Evolutionary conservation across 2,329 filamentous ascomycete species (phyloP).

Genomic region (Ceratocystis diversiconidia): DNA sequence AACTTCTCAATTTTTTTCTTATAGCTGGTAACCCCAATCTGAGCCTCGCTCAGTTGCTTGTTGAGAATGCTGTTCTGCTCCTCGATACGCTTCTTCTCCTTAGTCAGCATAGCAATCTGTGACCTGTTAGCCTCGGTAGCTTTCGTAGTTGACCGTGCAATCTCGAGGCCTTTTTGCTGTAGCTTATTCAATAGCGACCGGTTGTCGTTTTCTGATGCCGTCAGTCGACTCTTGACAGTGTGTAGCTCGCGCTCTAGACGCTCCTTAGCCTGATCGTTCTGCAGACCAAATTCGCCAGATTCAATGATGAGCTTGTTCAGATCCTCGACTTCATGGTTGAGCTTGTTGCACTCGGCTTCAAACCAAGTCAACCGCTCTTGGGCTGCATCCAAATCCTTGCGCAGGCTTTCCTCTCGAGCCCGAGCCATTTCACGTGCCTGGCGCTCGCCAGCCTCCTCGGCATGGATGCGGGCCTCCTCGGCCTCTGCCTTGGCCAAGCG

Average conservation of each 20-base stretch:
- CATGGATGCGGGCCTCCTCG: conserved; percentile 72
- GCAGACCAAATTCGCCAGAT: conserved; percentile 75
- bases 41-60: conserved; percentile 73
- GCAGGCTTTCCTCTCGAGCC: conserved; percentile 64
- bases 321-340: conserved; percentile 68
- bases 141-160: conserved; percentile 75
- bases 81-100: conserved; percentile 69
- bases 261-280: conserved; percentile 88
- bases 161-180: conserved; percentile 92
- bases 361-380: conserved; percentile 63
- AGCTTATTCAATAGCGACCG: conserved; percentile 89
- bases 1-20: conserved; percentile 95
- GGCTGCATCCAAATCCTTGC: conserved; percentile 67
- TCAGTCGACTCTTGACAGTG: conserved; percentile 76
- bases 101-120: conserved; percentile 60
- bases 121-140: conserved; percentile 71
- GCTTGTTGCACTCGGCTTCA: conserved; percentile 61
- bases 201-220: conserved; percentile 93
- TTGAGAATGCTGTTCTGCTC: conserved; percentile 69
- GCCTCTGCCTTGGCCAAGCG: conserved; percentile 71
- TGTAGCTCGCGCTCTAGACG: conserved; percentile 80
- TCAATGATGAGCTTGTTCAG: conserved; percentile 78
- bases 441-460: conserved; percentile 67
- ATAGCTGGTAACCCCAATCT: conserved; percentile 65
- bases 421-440: conserved; percentile 63